Base-by-base conservation (phyloP, 805 yeast species). In the Diddensiella transvaalensis region DNA sequence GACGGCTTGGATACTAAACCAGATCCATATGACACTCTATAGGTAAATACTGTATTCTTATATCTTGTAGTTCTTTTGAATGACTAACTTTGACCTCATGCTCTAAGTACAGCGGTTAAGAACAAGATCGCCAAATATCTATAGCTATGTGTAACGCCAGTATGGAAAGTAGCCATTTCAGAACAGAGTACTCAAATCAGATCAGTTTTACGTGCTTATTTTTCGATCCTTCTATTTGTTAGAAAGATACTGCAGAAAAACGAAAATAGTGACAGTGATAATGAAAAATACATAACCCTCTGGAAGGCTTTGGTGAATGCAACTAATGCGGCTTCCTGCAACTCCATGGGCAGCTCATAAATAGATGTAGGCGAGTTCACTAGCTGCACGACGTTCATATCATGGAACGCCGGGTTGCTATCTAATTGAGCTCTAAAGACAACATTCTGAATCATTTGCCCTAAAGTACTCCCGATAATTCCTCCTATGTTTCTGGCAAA, bases 401-500 rank as follows among this genome's bases (percentile, higher is more conserved):
- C 32, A 8, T 26, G 32, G 13, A 26, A 26, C 32, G 13, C 8
- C 8, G 32, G 32, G 32, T 26, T 26, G 8, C 13, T 26, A 8
- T 26, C 32, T 26, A 47, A n/a, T 21, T 22, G 22, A 19, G 39
- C 10, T 15, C 15, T 18, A 38, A 47, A 47, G 8, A 47, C 50
- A 3, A 47, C 43, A 21, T 40, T 35, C 23, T 42, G 46, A 3
- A 72, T 67, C 3, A 68, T 62, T 42, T 72, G 74, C 1, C 72
- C 67, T 18, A 75, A 52, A 29, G 62, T 62, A 3, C 72, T 60
- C 22, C 75, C 70, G 22, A 77, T 22, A 1, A 78, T 64, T 30
- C 75, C 74, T 17, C 75, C 76, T 22, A 76, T 49, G 1, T 72
- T 57, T 57, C 81, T 70, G 15, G 58, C 57, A 54, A 75, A 73